Conservation (phyloP, 768 basidiomycete genomes). For the Tylopilus plumbeoviolaceoides region DNA sequence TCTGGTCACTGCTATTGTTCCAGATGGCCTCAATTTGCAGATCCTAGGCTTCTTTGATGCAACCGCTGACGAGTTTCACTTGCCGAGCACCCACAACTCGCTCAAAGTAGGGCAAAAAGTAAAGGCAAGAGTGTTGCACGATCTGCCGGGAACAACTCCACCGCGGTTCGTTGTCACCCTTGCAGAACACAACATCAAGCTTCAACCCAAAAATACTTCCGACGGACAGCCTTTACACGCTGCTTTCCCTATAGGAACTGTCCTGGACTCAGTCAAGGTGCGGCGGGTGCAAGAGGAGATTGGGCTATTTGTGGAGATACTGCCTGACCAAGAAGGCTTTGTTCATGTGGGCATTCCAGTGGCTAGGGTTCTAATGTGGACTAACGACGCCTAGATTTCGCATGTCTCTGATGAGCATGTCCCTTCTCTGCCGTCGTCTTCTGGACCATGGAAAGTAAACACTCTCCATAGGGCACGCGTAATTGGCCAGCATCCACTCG, state of each 20-base stretch:
- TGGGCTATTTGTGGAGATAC: conserved; percentile 70
- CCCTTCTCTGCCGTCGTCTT: conserved; percentile 63
- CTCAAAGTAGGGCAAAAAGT: conserved; percentile 71
- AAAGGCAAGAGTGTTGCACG: conserved; percentile 81
- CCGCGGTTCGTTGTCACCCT: conserved; percentile 82
- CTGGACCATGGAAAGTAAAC: conserved; percentile 76
- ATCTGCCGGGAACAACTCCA: conserved; percentile 63
- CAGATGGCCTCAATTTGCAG: conserved; percentile 80
- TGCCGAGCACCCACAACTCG: conserved; percentile 41
- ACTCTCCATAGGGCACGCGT: conserved; percentile 84
- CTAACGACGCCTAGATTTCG: conserved; percentile 63
- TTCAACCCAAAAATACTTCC: conserved; percentile 40
- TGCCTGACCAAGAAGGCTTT: conserved; percentile 68
- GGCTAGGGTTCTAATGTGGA: background rate
- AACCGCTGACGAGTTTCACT: conserved; percentile 79
- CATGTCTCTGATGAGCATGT: conserved; percentile 89
- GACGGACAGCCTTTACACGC: conserved; percentile 39
- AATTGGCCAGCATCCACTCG: conserved; percentile 78
- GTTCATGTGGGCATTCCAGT: conserved; percentile 65
- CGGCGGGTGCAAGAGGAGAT: conserved; percentile 73
- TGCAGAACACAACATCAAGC: conserved; percentile 62
- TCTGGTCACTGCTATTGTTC: conserved; percentile 71
- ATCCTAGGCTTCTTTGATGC: conserved; percentile 91
- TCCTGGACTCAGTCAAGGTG: conserved; percentile 72
- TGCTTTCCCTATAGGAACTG: conserved; percentile 69